Percentiles rank a stretch among this genome's conserved stretches.
phyloP scores from a whole-genome alignment of 176 grass and related monocot species.

The Cocos nucifera region DNA sequence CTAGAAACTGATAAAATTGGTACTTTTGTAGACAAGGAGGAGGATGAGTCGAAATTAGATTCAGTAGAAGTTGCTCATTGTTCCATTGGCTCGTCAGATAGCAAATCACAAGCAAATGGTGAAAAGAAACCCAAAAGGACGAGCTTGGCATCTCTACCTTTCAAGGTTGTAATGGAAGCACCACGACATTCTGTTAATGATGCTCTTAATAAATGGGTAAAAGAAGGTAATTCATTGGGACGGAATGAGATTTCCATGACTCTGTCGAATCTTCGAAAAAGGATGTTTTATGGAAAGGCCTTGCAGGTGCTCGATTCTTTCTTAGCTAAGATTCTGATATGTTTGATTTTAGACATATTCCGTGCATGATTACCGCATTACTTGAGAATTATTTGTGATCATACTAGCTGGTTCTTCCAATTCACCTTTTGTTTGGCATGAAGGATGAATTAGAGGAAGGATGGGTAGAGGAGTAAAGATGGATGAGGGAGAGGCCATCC shows the following conservation, averaged over 20 bases:
- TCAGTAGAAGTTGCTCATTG: too few species aligned
- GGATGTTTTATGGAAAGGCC: slow-evolving; percentile 3
- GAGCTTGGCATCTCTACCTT: slow-evolving; percentile 9
- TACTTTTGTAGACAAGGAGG: too few species aligned
- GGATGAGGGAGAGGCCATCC: too few species aligned
- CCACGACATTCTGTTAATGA: slow-evolving; percentile 12
- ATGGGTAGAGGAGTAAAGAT: too few species aligned
- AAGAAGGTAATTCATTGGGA: slow-evolving; percentile 12
- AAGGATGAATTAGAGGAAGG: too few species aligned
- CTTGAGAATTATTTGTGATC: not conserved
- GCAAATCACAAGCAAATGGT: too few species aligned
- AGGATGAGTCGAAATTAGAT: too few species aligned
- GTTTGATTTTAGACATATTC: not conserved
- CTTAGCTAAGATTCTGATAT: not conserved
- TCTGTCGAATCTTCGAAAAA: slow-evolving; percentile 6
- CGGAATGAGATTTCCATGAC: slow-evolving; percentile 1
- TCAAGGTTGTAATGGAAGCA: slow-evolving; percentile 28
- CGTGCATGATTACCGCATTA: not conserved
- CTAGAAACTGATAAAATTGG: too few species aligned
- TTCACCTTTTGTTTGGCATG: too few species aligned
- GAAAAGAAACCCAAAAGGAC: not conserved
- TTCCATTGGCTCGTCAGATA: too few species aligned
- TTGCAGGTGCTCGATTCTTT: slow-evolving; percentile 8
- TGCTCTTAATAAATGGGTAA: slow-evolving; percentile 34
- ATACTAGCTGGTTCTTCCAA: not conserved